Conservation (phyloP, 495 filamentous ascomycete genomes). For the Staphylotrichum tortipilum region DNA sequence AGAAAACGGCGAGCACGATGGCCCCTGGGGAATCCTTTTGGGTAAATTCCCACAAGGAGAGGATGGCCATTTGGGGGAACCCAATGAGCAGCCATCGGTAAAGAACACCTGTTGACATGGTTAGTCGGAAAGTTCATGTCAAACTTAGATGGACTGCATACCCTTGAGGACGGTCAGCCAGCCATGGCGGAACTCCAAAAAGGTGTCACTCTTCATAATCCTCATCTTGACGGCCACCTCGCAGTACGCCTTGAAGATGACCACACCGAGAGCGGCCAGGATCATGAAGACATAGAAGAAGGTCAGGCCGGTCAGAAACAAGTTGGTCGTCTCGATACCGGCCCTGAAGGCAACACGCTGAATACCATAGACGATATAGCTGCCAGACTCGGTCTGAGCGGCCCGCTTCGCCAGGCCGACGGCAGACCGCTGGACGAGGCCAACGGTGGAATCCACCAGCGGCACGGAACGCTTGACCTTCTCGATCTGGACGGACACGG, state of each 20-base stretch:
- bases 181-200: slow-evolving; percentile 87
- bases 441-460: slow-evolving; percentile 23
- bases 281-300: slow-evolving; percentile 85
- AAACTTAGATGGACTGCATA: background rate
- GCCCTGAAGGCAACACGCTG: slow-evolving; percentile 82
- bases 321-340: slow-evolving; percentile 80
- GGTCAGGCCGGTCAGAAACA: slow-evolving; percentile 83
- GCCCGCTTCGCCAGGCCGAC: slow-evolving; percentile 34
- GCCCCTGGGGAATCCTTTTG: slow-evolving; percentile 77
- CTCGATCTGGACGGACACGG: slow-evolving; percentile 75
- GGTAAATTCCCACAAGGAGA: slow-evolving; percentile 94
- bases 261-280: slow-evolving; percentile 59
- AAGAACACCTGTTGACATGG: slow-evolving; percentile 63
- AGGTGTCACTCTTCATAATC: slow-evolving; percentile 80
- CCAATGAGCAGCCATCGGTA: slow-evolving; percentile 88
- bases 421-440: slow-evolving; percentile 38
- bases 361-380: slow-evolving; percentile 73
- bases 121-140: background rate
- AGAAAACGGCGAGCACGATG: slow-evolving; percentile 80
- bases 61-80: slow-evolving; percentile 82
- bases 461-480: slow-evolving; percentile 52
- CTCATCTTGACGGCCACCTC: slow-evolving; percentile 59
- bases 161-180: slow-evolving; percentile 46
- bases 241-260: slow-evolving; percentile 68
- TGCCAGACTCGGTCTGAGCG: slow-evolving; percentile 40